Conservation (phyloP, 352 stramenopile genomes). For the Phytophthora meadii region DNA sequence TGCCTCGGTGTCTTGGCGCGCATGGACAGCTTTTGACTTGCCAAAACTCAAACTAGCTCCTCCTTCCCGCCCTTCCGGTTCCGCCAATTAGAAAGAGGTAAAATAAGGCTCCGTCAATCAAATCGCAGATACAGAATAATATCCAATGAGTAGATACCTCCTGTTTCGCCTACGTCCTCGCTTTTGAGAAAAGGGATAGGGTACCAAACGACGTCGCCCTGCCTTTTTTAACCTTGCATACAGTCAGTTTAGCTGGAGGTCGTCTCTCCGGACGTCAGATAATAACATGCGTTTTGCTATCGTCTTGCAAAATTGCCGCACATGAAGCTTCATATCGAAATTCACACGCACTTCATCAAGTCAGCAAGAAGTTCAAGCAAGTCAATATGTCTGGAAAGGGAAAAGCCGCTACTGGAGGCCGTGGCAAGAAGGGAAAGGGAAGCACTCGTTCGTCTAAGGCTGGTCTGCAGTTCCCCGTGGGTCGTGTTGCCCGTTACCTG, state of each 20-base stretch:
- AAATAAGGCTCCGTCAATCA: conserved; percentile 28
- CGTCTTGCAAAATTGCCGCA: background rate
- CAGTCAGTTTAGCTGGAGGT: background rate
- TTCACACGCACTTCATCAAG: conserved; percentile 37
- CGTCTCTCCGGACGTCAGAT: conserved; percentile 19
- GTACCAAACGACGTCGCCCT: background rate
- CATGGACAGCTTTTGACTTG: conserved; percentile 7
- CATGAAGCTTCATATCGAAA: conserved; percentile 31
- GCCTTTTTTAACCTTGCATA: background rate
- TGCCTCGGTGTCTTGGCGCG: background rate
- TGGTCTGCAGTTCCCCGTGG: conserved; percentile 96
- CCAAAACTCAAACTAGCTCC: conserved; percentile 17
- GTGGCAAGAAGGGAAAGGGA: conserved; percentile 77
- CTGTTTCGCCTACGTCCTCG: conserved; percentile 26
- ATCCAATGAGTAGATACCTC: conserved; percentile 12
- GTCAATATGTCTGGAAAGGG: conserved; percentile 78
- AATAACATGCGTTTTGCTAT: background rate
- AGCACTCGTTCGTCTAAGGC: conserved; percentile 88
- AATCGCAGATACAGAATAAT: background rate
- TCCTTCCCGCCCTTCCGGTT: conserved; percentile 20
- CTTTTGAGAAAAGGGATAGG: conserved; percentile 17
- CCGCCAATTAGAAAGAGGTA: conserved; percentile 17
- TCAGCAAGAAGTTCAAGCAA: conserved; percentile 32
- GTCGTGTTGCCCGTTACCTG: conserved; percentile 94
- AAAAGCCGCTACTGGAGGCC: conserved; percentile 75